phyloP scores from a whole-genome alignment of 2,329 filamentous ascomycete genomes.

The Sordariomycetes sp. region DNA sequence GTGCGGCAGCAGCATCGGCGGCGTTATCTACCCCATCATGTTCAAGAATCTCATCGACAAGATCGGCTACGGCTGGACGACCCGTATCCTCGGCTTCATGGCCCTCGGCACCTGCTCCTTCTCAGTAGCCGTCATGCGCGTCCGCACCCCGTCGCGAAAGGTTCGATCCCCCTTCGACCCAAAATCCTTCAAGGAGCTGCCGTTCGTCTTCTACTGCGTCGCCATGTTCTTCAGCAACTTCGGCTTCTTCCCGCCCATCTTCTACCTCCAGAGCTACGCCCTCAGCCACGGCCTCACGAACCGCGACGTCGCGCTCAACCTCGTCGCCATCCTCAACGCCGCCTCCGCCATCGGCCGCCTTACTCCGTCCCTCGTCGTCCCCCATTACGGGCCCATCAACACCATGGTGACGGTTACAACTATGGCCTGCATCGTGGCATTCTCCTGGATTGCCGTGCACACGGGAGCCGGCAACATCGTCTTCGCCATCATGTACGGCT shows the following conservation, averaged over 20 bases:
- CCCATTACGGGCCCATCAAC: conserved; percentile 25
- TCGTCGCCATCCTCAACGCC: conserved; percentile 37
- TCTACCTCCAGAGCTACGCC: conserved; percentile 30
- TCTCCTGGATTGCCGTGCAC: conserved; percentile 25
- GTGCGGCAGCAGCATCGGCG: conserved; percentile 24
- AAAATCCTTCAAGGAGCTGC: conserved; percentile 14
- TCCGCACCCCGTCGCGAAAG: conserved; percentile 9
- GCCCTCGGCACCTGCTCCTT: conserved; percentile 16
- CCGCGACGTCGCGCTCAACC: conserved; percentile 23
- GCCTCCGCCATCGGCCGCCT: conserved; percentile 34
- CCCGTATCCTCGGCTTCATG: conserved; percentile 20
- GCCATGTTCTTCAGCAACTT: conserved; percentile 20
- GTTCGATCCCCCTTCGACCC: conserved; percentile 15
- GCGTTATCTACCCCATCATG: conserved; percentile 22
- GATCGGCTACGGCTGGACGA: conserved; percentile 21
- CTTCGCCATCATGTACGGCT: conserved; percentile 30
- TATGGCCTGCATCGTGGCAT: conserved; percentile 17
- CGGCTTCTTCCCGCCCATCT: conserved; percentile 24
- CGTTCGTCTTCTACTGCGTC: conserved; percentile 17
- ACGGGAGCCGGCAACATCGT: conserved; percentile 21
- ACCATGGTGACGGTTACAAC: conserved; percentile 20
- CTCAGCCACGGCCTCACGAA: conserved; percentile 17
- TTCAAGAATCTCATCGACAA: conserved; percentile 15
- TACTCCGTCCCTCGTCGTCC: conserved; percentile 28
- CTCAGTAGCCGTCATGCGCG: conserved; percentile 14